Evolutionary conservation across 2,329 filamentous ascomycete species (phyloP).

Genomic region (Monosporascus sp.): DNA sequence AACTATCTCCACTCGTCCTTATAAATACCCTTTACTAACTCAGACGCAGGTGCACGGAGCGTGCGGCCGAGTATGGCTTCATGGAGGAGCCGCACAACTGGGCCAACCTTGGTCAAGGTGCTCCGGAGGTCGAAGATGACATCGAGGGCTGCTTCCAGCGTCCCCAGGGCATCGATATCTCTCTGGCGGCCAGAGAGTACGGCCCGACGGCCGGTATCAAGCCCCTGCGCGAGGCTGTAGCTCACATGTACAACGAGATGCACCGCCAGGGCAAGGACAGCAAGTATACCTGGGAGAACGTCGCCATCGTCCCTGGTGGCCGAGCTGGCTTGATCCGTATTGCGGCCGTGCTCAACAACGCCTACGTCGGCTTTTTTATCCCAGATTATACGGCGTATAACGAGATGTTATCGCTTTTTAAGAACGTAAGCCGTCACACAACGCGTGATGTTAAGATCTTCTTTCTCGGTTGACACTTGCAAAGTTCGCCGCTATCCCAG

Average conservation of each 20-base stretch:
- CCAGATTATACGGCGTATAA: slow-evolving; percentile 96
- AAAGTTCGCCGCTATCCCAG: slow-evolving; percentile 79
- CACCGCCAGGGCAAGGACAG: slow-evolving; percentile 82
- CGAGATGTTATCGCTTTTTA: slow-evolving; percentile 93
- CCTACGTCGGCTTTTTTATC: slow-evolving; percentile 90
- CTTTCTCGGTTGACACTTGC: background rate
- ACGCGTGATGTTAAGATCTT: slow-evolving; percentile 1
- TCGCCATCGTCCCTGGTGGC: slow-evolving; percentile 91
- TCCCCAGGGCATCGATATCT: slow-evolving; percentile 72
- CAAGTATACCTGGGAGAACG: slow-evolving; percentile 96
- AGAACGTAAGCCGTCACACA: slow-evolving; percentile 54
- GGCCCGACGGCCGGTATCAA: slow-evolving; percentile 92
- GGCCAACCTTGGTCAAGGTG: slow-evolving; percentile 93
- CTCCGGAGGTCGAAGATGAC: slow-evolving; percentile 88
- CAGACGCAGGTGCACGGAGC: slow-evolving; percentile 57
- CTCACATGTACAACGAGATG: slow-evolving; percentile 86
- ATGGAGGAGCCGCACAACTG: slow-evolving; percentile 74
- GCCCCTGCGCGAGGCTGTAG: slow-evolving; percentile 81
- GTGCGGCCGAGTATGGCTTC: slow-evolving; percentile 84
- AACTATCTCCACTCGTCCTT: too few relatives aligned
- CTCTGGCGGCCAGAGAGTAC: slow-evolving; percentile 78
- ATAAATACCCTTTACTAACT: too few relatives aligned
- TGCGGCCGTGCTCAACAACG: slow-evolving; percentile 86
- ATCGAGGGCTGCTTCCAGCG: slow-evolving; percentile 85
- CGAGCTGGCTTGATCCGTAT: slow-evolving; percentile 91